These are phyloP conservation scores for Glonium stellatum DNA, from an alignment of 495 filamentous ascomycete species.

Conservation along the genomic window DNA sequence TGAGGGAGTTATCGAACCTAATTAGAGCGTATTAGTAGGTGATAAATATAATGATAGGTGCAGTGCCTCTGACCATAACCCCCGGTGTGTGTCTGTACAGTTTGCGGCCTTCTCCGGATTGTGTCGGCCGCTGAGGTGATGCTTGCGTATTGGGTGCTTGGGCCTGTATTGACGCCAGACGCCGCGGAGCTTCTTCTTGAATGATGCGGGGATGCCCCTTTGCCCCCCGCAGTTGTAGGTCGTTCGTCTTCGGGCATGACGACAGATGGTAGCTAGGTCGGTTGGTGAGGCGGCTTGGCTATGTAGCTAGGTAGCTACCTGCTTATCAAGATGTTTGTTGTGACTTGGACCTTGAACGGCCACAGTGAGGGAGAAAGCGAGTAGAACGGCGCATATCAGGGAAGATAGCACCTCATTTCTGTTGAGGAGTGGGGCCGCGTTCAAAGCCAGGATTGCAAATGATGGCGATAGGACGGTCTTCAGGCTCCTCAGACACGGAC, in stretches of 20 bases:
- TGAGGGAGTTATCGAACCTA: constrained; percentile 25
- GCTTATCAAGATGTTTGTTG: constrained; percentile 18
- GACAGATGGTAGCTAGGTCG: background rate
- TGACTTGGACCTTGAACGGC: background rate
- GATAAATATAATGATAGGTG: background rate
- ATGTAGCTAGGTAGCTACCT: background rate
- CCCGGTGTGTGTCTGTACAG: constrained; percentile 10
- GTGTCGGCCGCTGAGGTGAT: constrained; percentile 8
- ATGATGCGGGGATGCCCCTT: constrained; percentile 1
- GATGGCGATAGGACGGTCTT: background rate
- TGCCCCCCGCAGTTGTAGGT: constrained; percentile 7
- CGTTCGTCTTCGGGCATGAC: constrained; percentile 24
- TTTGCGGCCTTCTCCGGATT: constrained; percentile 18
- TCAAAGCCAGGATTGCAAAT: background rate
- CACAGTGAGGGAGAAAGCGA: background rate
- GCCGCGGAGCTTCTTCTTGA: constrained; percentile 11
- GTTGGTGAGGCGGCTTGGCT: constrained; percentile 12
- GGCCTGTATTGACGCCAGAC: background rate
- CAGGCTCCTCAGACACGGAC: background rate
- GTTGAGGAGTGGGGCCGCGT: background rate
- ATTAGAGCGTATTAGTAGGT: background rate
- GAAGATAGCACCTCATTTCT: background rate
- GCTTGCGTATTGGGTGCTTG: constrained; percentile 7
- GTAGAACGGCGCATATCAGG: background rate
- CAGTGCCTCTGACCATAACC: constrained; percentile 17